Base-by-base conservation (phyloP, 106 monocot species). In the Ottelia alismoides region DNA sequence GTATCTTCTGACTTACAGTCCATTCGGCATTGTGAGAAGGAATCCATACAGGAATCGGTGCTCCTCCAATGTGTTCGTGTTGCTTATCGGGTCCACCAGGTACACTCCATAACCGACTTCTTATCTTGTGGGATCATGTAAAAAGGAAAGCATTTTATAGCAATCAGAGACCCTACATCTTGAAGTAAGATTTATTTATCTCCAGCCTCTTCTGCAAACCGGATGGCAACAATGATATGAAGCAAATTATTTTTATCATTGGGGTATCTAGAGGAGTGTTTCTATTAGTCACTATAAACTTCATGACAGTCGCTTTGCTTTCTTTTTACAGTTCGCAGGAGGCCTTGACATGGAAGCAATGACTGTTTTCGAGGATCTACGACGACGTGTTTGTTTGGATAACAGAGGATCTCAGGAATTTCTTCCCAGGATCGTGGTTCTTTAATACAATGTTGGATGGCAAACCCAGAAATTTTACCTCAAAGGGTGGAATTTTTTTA, bases 31-130 rank as follows among this genome's bases (percentile, higher is more conserved):
- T 53, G 60, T 2, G 89, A 82, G 31, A 85, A 63, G 63, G 82
- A 82, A 50, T 58, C 70, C 2, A 52, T 66, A 31, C 78, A 75
- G 3, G 78, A 81, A 28, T 49, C 78, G 20, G 73, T 85, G 23
- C 58, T 92, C 16, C 57, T 71, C 56, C 82, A 82, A 59, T 76
- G 85, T 22, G 78, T 92, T 44, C 81, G 72, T 24, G 85, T 92
- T 70, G 75, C 85, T 3, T 92, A 86, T 64, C 69, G 85, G 20
- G 76, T 70, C 31, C 82, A 92, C 57, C 85, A 92, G 86, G 92
- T 60, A 65, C n/a, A n/a, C n/a, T n/a, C n/a, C n/a, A n/a, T n/a
- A n/a, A n/a, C n/a, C n/a, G n/a, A n/a, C n/a, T n/a, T n/a, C n/a
- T n/a, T n/a, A n/a, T n/a, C n/a, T n/a, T n/a, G n/a, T n/a, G n/a